phyloP scores from a whole-genome alignment of 75 land plant species.

The Selaginella tamariscina region DNA sequence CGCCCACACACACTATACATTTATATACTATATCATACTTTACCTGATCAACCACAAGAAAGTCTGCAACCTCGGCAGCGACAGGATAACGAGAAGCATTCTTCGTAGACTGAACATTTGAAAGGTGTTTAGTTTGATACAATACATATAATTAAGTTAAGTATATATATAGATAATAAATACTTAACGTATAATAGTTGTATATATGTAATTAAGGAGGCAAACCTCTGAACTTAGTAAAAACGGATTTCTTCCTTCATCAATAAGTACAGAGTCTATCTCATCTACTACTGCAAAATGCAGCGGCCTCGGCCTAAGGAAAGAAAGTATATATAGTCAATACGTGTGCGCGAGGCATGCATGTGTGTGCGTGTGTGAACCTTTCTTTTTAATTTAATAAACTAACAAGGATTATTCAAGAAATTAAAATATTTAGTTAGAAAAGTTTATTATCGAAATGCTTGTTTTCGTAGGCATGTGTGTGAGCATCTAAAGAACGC shows the following conservation, averaged over 20 bases:
- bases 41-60: constrained; percentile 6
- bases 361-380: no score
- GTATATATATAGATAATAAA: background rate
- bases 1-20: no score
- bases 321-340: background rate
- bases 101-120: background rate
- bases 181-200: background rate
- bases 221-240: constrained; percentile 35
- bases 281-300: constrained; percentile 22
- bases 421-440: no score
- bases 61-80: constrained; percentile 5
- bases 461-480: no score
- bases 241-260: constrained; percentile 9
- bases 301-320: constrained; percentile 79
- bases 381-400: no score
- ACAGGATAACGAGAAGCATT: constrained; percentile 10
- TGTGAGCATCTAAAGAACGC: no score
- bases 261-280: constrained; percentile 1
- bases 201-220: background rate
- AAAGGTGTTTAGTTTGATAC: background rate
- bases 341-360: background rate
- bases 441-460: no score
- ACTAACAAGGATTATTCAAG: no score
- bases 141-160: background rate
- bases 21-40: no score